A percentile compares a stretch with the other conserved stretches of the same genome.
phyloP scores from a whole-genome alignment of 805 yeast species.

The Metschnikowia shivogae region DNA sequence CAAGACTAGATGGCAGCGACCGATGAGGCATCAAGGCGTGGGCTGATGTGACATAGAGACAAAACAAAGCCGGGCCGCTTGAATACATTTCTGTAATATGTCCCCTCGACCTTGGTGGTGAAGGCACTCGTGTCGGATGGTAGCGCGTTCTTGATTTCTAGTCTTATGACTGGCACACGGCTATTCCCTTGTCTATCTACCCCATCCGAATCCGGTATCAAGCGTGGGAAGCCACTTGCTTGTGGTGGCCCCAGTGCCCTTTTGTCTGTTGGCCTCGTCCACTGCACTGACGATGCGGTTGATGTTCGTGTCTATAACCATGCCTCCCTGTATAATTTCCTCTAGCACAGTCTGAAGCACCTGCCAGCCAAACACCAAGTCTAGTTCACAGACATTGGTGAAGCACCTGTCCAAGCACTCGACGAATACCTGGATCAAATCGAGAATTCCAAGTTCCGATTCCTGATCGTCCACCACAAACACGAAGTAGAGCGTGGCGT shows the following conservation, averaged over 20 bases:
- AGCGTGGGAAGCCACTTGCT: slow-evolving; percentile 24
- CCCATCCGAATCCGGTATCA: slow-evolving; percentile 17
- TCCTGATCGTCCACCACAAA: slow-evolving; percentile 96
- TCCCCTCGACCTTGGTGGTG: too few relatives aligned
- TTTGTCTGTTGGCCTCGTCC: slow-evolving; percentile 63
- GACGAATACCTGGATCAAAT: slow-evolving; percentile 93
- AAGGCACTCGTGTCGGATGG: too few relatives aligned
- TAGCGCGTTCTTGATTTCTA: too few relatives aligned
- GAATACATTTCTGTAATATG: too few relatives aligned
- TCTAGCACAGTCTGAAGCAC: slow-evolving; percentile 85
- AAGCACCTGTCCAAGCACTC: slow-evolving; percentile 92
- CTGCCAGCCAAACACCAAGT: slow-evolving; percentile 98
- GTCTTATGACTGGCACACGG: not conserved
- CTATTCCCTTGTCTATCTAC: slow-evolving; percentile 2
- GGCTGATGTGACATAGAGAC: too few relatives aligned
- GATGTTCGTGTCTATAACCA: slow-evolving; percentile 94
- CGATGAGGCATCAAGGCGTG: not conserved
- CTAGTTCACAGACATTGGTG: slow-evolving; percentile 91
- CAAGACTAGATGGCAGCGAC: not conserved
- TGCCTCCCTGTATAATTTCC: slow-evolving; percentile 94
- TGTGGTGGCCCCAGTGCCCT: slow-evolving; percentile 21
- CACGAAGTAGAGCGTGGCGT: slow-evolving; percentile 94
- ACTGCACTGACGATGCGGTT: slow-evolving; percentile 75
- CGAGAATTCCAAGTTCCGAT: slow-evolving; percentile 88
- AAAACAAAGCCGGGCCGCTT: too few relatives aligned